A percentile compares a stretch with the other conserved stretches of the same genome.
These are phyloP conservation scores for Schizosaccharomyces osmophilus DNA, from an alignment of 805 yeast genomes.

Conservation along the genomic window DNA sequence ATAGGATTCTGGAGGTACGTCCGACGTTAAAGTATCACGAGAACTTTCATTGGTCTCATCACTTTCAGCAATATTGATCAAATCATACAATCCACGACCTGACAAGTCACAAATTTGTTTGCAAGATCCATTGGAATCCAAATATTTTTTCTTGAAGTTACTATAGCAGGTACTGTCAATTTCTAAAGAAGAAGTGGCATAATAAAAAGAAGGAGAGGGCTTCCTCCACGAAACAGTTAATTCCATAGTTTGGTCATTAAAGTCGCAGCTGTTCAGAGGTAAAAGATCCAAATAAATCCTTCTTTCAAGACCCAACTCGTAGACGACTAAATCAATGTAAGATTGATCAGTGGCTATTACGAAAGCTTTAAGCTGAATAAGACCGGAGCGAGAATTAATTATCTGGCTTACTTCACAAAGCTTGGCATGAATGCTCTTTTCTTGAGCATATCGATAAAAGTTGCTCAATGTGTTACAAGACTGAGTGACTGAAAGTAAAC, in stretches of 20 bases:
- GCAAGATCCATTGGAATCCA: neutral
- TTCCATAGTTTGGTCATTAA: neutral
- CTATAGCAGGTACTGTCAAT: neutral
- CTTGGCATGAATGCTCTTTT: neutral
- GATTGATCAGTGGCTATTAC: conserved; percentile 16
- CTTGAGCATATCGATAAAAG: neutral
- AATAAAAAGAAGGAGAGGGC: neutral
- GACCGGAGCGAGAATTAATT: neutral
- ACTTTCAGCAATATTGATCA: neutral
- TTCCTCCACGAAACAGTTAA: neutral
- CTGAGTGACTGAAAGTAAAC: neutral
- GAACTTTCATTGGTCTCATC: neutral
- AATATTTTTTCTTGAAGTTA: neutral
- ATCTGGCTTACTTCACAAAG: neutral
- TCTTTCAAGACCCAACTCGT: conserved; percentile 85
- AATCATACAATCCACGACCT: neutral
- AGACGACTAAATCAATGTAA: conserved; percentile 76
- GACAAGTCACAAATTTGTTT: neutral
- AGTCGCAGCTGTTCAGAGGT: neutral
- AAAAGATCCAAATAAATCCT: conserved; percentile 93
- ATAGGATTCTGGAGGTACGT: too few species aligned
- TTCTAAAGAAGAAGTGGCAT: neutral
- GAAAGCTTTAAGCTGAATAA: neutral
- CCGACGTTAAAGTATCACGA: neutral
- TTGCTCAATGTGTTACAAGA: neutral